Conservation (phyloP, 805 yeast genomes). For the Blastobotrys americana region DNA sequence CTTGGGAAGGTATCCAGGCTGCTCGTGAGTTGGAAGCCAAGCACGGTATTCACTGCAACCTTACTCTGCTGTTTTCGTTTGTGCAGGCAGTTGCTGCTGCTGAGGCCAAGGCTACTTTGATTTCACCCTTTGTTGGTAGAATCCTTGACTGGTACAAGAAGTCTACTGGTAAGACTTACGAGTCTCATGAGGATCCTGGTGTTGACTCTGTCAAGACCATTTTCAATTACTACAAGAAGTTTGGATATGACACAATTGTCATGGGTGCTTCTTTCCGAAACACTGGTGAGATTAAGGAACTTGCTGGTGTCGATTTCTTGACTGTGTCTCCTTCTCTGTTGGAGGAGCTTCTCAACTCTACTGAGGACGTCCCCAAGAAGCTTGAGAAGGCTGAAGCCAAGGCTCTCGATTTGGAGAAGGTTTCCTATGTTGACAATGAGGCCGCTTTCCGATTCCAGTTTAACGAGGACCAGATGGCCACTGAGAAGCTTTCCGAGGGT, state of each 20-base stretch:
- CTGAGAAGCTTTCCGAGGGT: slow-evolving; percentile 96
- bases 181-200: slow-evolving; percentile 88
- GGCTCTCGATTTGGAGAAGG: slow-evolving; percentile 54
- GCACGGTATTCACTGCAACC: slow-evolving; percentile 87
- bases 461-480: slow-evolving; percentile 97
- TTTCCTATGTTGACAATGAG: slow-evolving; percentile 77
- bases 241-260: slow-evolving; percentile 91
- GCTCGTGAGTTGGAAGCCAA: slow-evolving; percentile 90
- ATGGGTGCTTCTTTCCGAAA: slow-evolving; percentile 99
- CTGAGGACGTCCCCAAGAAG: slow-evolving; percentile 70
- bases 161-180: slow-evolving; percentile 79
- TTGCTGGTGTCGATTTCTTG: slow-evolving; percentile 95
- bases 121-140: slow-evolving; percentile 99
- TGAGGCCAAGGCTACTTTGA: slow-evolving; percentile 91
- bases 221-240: slow-evolving; percentile 97
- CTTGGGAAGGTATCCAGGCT: slow-evolving; percentile 99
- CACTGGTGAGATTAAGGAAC: slow-evolving; percentile 86
- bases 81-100: slow-evolving; percentile 99
- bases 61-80: slow-evolving; percentile 90
- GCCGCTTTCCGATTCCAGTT: slow-evolving; percentile 80
- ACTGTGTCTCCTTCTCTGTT: slow-evolving; percentile 91
- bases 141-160: slow-evolving; percentile 98
- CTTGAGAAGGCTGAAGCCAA: slow-evolving; percentile 65
- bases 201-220: slow-evolving; percentile 80
- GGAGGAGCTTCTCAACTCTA: slow-evolving; percentile 77